phyloP scores from a whole-genome alignment of 2,329 filamentous ascomycete genomes.

The Aschersonia sp. region DNA sequence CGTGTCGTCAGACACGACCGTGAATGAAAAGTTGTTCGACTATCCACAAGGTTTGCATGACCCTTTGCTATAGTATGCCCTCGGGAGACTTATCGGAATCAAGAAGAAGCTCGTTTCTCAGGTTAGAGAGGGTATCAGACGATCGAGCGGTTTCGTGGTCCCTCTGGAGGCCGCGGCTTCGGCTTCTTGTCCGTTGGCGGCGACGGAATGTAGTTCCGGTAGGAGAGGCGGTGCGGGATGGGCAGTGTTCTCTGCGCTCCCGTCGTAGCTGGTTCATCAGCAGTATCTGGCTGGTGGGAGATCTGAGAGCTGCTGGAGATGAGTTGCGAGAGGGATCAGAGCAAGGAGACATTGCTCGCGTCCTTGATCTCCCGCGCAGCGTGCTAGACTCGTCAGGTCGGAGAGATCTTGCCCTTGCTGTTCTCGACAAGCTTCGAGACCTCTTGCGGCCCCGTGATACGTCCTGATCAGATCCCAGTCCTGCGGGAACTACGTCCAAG shows the following conservation, averaged over 20 bases:
- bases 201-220: conserved; percentile 18
- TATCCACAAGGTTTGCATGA: no score
- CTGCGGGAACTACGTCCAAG: conserved; percentile 9
- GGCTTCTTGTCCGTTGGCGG: conserved; percentile 23
- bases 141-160: conserved; percentile 15
- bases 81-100: conserved; percentile 3
- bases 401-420: conserved; percentile 14
- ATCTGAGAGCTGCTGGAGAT: conserved; percentile 18
- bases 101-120: conserved; percentile 20
- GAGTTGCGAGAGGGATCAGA: conserved; percentile 16
- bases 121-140: conserved; percentile 15
- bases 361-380: conserved; percentile 24
- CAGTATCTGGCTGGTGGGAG: conserved; percentile 25
- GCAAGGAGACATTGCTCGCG: conserved; percentile 22
- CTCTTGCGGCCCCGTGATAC: conserved; percentile 22
- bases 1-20: no score
- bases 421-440: conserved; percentile 21
- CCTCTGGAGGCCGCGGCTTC: conserved; percentile 18
- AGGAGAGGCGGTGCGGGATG: conserved; percentile 22
- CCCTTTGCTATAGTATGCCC: not conserved
- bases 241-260: conserved; percentile 28
- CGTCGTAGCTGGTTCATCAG: conserved; percentile 25
- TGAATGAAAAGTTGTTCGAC: no score
- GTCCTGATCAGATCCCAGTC: conserved; percentile 12
- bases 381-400: conserved; percentile 27